phyloP scores from a whole-genome alignment of 352 stramenopile species.

The Pelagophyceae sp. region DNA sequence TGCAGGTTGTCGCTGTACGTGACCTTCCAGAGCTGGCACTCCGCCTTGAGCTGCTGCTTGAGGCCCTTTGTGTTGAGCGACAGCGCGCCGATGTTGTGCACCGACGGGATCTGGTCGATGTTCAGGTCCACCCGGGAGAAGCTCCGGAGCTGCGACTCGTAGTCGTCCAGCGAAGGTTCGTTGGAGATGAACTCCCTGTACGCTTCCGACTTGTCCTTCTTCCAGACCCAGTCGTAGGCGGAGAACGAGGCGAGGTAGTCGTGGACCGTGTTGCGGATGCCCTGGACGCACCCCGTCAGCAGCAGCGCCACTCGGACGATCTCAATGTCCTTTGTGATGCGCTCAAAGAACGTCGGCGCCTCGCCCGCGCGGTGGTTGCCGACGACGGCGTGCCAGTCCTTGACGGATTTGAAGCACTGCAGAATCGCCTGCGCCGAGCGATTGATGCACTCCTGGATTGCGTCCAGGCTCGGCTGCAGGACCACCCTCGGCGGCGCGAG shows the following conservation, averaged over 20 bases:
- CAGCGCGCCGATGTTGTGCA: constrained; percentile 92
- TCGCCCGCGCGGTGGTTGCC: constrained; percentile 37
- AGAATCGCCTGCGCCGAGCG: constrained; percentile 89
- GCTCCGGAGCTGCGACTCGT: constrained; percentile 87
- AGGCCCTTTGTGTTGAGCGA: constrained; percentile 91
- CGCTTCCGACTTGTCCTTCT: constrained; percentile 85
- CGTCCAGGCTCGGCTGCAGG: constrained; percentile 86
- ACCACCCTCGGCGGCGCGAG: constrained; percentile 82
- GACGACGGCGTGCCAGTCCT: constrained; percentile 68
- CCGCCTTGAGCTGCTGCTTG: constrained; percentile 88
- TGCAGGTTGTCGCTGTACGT: constrained; percentile 85
- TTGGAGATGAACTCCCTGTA: constrained; percentile 88
- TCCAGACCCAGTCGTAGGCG: constrained; percentile 93
- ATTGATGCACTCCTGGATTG: constrained; percentile 96
- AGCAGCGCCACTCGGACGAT: constrained; percentile 92
- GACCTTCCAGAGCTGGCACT: constrained; percentile 91
- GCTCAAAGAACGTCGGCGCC: constrained; percentile 84
- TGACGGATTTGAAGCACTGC: constrained; percentile 87
- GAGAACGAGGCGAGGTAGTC: constrained; percentile 89
- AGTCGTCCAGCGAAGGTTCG: constrained; percentile 86
- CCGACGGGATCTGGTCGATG: constrained; percentile 70
- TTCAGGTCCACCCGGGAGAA: constrained; percentile 88
- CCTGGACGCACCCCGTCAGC: constrained; percentile 91
- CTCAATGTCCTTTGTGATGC: constrained; percentile 97
- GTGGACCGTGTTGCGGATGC: constrained; percentile 88